Evolutionary conservation across 441 rosid genomes (phyloP), one percentile per base, ranked within the genome.

Genomic region (Mallotus repandus): DNA sequence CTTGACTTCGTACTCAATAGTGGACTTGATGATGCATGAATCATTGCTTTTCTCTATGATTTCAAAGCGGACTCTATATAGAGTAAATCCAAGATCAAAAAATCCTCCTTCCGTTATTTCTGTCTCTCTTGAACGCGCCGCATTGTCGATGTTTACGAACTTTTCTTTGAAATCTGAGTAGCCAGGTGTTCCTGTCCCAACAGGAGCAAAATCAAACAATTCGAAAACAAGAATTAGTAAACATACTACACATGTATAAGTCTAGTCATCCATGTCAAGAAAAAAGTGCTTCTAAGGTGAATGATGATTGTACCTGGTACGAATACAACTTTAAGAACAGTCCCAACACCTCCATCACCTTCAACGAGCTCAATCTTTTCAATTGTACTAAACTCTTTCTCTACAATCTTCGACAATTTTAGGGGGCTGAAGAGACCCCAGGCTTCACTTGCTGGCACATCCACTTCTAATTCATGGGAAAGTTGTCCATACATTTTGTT

Each of bases 261-360:
- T n/a, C n/a, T n/a, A n/a, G n/a, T 46, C 29, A 25, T 1, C 29
- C 29, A 25, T 25, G 29, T 25, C 29, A 25, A 25, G 29, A 25
- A 25, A 25, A 2, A 25, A 46, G 11, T 46, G 29, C 29, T 25
- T 25, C 2, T 25, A 25, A 0, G 1, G 9, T 6, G 11, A 10
- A 7, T 46, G 49, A 2, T 46, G 49, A 46, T 7, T 10, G 0
- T 58, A 21, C 65, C 55, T 48, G 74, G 67, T 13, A 2, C 5
- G 10, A 71, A 70, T 2, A 10, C 43, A 18, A 59, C 66, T 9
- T 59, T 16, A 9, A 70, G 18, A 14, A 70, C 45, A 4, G 74
- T 70, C 11, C 66, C 66, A 25, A 59, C 74, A 4, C 74, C 74
- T 8, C 74, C 66, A 29, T 70, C 74, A 5, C 74, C 74, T 58